phyloP scores from a whole-genome alignment of 352 stramenopile species.

The Phytopythium mirpurense region DNA sequence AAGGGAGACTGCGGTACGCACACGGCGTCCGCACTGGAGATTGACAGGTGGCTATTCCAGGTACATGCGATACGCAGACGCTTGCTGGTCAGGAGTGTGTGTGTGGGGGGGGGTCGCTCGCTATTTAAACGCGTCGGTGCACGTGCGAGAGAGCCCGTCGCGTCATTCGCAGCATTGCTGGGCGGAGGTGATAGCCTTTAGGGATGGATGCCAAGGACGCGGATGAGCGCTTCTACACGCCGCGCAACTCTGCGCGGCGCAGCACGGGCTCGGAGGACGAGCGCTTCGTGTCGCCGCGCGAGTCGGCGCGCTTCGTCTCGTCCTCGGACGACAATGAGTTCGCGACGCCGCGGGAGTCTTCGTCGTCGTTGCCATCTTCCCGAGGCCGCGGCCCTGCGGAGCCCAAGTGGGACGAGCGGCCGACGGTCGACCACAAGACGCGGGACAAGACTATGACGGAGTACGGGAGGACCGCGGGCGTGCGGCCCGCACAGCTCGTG shows the following conservation, averaged over 20 bases:
- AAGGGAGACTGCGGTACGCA: too few species aligned
- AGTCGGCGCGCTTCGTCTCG: slow-evolving; percentile 49
- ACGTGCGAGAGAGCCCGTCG: too few species aligned
- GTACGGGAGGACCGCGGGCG: slow-evolving; percentile 4
- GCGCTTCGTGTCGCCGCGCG: slow-evolving; percentile 50
- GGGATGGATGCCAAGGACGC: slow-evolving; percentile 38
- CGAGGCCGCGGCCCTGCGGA: background rate
- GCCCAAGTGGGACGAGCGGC: background rate
- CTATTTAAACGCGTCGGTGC: background rate
- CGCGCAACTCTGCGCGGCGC: slow-evolving; percentile 45
- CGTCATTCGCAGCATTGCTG: too few species aligned
- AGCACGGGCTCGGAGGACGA: slow-evolving; percentile 51
- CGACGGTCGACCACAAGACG: slow-evolving; percentile 27
- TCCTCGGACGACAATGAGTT: slow-evolving; percentile 59
- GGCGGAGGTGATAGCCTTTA: too few species aligned
- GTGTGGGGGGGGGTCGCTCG: too few species aligned
- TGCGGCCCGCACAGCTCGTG: slow-evolving; percentile 11
- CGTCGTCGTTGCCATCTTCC: background rate
- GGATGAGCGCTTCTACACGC: slow-evolving; percentile 66
- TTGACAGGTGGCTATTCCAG: background rate
- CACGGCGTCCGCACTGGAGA: too few species aligned
- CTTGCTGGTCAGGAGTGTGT: too few species aligned
- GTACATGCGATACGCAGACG: background rate
- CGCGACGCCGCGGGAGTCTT: slow-evolving; percentile 35
- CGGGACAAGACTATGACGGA: background rate